phyloP scores from a whole-genome alignment of 1,284 basidiomycete genomes.

The Bjerkandera adusta region DNA sequence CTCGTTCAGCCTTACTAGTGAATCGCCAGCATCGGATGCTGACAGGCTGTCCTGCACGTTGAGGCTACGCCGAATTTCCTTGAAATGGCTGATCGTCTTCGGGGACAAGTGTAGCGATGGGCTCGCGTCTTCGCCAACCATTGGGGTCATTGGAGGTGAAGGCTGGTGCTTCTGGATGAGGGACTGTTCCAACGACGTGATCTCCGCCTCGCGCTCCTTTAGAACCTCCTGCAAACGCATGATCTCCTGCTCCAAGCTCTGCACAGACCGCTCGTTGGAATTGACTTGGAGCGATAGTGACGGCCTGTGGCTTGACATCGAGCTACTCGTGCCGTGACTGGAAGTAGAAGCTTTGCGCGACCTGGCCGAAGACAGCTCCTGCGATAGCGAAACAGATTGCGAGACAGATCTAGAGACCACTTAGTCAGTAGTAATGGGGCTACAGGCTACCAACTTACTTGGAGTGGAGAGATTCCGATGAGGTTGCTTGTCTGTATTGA shows the following conservation, averaged over 20 bases:
- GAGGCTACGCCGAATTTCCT: constrained; percentile 65
- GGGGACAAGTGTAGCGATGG: constrained; percentile 50
- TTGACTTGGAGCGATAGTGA: constrained; percentile 44
- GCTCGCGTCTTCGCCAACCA: constrained; percentile 27
- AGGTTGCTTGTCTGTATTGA: constrained; percentile 86
- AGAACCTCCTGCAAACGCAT: constrained; percentile 88
- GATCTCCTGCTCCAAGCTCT: constrained; percentile 89
- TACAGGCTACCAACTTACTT: constrained; percentile 44
- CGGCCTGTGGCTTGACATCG: constrained; percentile 43
- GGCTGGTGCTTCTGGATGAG: constrained; percentile 48
- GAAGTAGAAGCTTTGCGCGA: constrained; percentile 79
- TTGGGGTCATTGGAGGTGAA: constrained; percentile 15
- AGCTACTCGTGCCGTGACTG: constrained; percentile 67
- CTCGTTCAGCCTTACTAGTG: constrained; percentile 76
- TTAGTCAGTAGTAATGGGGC: constrained; percentile 6
- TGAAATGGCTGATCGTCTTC: constrained; percentile 67
- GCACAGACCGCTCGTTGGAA: constrained; percentile 65
- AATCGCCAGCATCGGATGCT: constrained; percentile 59
- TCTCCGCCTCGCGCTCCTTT: constrained; percentile 86
- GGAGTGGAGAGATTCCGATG: constrained; percentile 79
- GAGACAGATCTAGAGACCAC: constrained; percentile 63
- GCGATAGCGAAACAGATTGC: constrained; percentile 89
- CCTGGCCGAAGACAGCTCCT: constrained; percentile 90
- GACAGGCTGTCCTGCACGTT: constrained; percentile 30
- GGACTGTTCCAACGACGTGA: constrained; percentile 70